Conservation (phyloP, 352 stramenopile species). For the Pythium plurisporium region DNA sequence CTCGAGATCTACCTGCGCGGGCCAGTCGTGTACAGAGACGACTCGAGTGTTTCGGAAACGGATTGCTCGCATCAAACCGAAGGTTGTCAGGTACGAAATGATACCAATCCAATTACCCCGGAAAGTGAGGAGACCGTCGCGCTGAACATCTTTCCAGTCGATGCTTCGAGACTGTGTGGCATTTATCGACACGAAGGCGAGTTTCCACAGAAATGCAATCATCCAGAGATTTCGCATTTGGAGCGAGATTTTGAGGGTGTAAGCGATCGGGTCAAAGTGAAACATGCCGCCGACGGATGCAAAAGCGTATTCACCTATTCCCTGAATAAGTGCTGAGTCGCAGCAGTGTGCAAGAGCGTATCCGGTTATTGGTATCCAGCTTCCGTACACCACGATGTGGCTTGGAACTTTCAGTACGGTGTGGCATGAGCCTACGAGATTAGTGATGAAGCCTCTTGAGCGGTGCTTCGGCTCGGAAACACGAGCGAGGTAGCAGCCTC, state of each 20-base stretch:
- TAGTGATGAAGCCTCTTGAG: not conserved
- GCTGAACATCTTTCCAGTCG: too few relatives aligned
- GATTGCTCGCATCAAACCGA: constrained; percentile 6
- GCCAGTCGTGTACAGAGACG: too few relatives aligned
- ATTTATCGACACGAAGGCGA: not conserved
- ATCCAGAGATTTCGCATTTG: constrained; percentile 37
- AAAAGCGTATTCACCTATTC: constrained; percentile 21
- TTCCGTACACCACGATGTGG: constrained; percentile 33
- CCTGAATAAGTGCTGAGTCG: constrained; percentile 20
- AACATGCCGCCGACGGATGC: constrained; percentile 15
- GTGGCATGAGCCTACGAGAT: not conserved
- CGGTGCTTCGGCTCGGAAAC: not conserved
- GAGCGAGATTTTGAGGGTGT: constrained; percentile 17
- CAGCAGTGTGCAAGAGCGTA: constrained; percentile 21
- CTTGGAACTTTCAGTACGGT: constrained; percentile 26
- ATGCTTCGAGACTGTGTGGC: too few relatives aligned
- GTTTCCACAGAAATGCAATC: constrained; percentile 16
- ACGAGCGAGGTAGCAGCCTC: constrained; percentile 23
- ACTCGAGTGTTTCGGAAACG: constrained; percentile 15
- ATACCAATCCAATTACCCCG: constrained; percentile 9
- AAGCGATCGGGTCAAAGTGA: constrained; percentile 15
- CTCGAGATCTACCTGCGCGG: too few relatives aligned
- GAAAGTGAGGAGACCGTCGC: constrained; percentile 4
- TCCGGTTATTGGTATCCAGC: constrained; percentile 21
- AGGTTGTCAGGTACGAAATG: constrained; percentile 13